Conservation (phyloP, 108 stramenopile species). For the Cylindrotheca closterium region DNA sequence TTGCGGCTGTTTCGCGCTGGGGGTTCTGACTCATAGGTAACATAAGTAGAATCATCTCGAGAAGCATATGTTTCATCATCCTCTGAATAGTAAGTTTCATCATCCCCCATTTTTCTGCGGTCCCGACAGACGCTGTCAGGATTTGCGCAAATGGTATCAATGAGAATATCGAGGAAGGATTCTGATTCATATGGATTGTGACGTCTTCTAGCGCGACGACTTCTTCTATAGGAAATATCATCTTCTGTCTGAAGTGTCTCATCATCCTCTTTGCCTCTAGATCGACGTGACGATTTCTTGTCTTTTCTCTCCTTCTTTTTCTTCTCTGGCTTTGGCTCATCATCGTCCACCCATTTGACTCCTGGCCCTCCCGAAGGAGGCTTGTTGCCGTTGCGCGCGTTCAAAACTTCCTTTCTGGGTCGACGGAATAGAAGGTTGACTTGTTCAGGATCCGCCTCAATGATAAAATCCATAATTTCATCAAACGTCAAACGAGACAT, state of each 20-base stretch:
- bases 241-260: conserved; percentile 64
- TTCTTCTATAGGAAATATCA: conserved; percentile 30
- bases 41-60: conserved; percentile 72
- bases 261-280: conserved; percentile 38
- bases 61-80: conserved; percentile 46
- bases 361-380: conserved; percentile 27
- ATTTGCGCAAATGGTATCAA: conserved; percentile 82
- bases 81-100: conserved; percentile 65
- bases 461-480: conserved; percentile 91
- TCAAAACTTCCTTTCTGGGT: conserved; percentile 57
- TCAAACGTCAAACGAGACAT: conserved; percentile 84
- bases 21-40: conserved; percentile 59
- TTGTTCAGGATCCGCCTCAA: conserved; percentile 82
- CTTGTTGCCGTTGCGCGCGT: conserved; percentile 39
- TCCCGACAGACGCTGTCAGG: conserved; percentile 63
- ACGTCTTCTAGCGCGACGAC: conserved; percentile 40
- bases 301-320: conserved; percentile 23
- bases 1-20: conserved; percentile 30
- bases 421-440: conserved; percentile 83
- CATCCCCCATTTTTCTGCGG: conserved; percentile 48
- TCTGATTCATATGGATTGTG: conserved; percentile 68
- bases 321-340: conserved; percentile 17
- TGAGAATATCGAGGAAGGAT: conserved; percentile 81
- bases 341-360: conserved; percentile 77
- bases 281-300: conserved; percentile 18